Conservation (phyloP, 257 asterid species). For the Nemophila menziesii region DNA sequence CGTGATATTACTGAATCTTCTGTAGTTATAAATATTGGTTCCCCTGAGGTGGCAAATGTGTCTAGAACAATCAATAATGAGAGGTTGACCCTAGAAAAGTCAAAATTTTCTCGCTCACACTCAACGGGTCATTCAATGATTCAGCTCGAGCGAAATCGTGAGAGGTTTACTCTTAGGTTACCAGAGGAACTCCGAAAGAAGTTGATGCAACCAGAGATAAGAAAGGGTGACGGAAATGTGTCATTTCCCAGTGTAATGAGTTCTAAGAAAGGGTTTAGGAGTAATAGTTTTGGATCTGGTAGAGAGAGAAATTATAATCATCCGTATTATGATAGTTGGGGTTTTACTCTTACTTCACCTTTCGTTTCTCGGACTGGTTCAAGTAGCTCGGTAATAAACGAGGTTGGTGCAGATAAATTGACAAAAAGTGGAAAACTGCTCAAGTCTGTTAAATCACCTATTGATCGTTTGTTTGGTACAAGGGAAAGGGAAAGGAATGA, state of each 20-base stretch:
- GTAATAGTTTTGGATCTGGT: constrained; percentile 16
- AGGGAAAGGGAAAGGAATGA: constrained; percentile 12
- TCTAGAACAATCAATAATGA: background rate
- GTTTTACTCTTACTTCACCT: constrained; percentile 5
- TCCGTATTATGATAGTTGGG: constrained; percentile 14
- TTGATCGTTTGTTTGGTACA: constrained; percentile 18
- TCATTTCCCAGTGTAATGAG: constrained; percentile 17
- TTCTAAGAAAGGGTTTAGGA: constrained; percentile 17
- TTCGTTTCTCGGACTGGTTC: constrained; percentile 20
- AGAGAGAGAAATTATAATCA: background rate
- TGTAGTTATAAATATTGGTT: constrained; percentile 4
- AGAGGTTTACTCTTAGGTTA: constrained; percentile 25
- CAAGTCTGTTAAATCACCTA: constrained; percentile 14
- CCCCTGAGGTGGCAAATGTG: constrained; percentile 8
- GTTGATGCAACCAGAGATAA: constrained; percentile 14
- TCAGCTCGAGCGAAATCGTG: constrained; percentile 14
- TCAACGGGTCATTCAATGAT: constrained; percentile 24
- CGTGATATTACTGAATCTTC: constrained; percentile 3
- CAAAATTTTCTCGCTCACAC: constrained; percentile 17
- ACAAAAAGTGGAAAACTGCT: constrained; percentile 8
- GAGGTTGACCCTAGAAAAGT: background rate
- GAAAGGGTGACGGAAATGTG: constrained; percentile 9
- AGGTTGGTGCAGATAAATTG: constrained; percentile 9
- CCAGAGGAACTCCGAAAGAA: constrained; percentile 17
- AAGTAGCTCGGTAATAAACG: constrained; percentile 9